These are phyloP conservation scores for Vittaforma corneae DNA, from an alignment of 371 early-diverging fungal species.

Conservation along the genomic window DNA sequence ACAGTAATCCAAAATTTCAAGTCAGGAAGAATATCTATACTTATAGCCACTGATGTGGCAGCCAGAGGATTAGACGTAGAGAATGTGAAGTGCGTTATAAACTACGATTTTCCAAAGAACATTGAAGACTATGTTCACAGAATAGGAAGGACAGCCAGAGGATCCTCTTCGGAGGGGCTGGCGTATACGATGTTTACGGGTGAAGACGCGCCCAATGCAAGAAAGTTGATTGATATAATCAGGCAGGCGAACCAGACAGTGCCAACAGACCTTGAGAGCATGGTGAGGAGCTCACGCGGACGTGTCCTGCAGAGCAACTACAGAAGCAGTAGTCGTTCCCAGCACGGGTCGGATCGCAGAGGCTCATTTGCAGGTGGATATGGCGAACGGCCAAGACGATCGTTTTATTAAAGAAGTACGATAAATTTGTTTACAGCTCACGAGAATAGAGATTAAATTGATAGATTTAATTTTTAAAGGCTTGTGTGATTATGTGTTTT, in stretches of 20 bases:
- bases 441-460: no score
- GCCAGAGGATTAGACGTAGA: slow-evolving; percentile 98
- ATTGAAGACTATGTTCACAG: slow-evolving; percentile 91
- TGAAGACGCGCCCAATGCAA: slow-evolving; percentile 74
- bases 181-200: slow-evolving; percentile 86
- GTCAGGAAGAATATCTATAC: slow-evolving; percentile 72
- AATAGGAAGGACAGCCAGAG: slow-evolving; percentile 90
- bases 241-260: slow-evolving; percentile 82
- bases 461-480: no score
- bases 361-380: no score
- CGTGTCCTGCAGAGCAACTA: no score
- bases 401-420: no score
- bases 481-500: no score
- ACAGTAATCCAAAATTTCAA: slow-evolving; percentile 85
- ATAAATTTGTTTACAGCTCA: no score
- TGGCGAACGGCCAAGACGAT: no score
- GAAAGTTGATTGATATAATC: slow-evolving; percentile 75
- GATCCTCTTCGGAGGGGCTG: slow-evolving; percentile 80
- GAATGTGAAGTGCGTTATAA: slow-evolving; percentile 87
- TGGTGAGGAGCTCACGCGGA: slow-evolving; percentile 57
- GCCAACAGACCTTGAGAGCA: slow-evolving; percentile 68
- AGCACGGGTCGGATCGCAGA: no score
- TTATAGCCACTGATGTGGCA: slow-evolving; percentile 99
- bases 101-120: slow-evolving; percentile 89
- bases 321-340: slow-evolving; percentile 21